Conservation (phyloP, 306 rosid genomes). For the Nissolia schottii region DNA sequence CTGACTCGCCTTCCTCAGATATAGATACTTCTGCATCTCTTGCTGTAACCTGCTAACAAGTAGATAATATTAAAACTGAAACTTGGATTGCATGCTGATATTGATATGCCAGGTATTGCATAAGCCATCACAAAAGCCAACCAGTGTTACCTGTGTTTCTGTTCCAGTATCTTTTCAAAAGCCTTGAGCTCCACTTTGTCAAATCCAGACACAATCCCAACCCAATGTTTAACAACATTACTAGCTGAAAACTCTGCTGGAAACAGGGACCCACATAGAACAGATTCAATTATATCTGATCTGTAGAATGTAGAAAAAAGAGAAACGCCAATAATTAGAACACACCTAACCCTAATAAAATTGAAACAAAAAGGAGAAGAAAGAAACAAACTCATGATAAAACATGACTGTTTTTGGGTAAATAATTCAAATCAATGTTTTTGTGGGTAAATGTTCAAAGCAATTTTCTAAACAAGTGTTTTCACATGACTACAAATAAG, state of each 20-base stretch:
- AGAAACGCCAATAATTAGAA: conserved; percentile 13
- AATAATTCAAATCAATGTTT: too few relatives aligned
- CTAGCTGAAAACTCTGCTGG: conserved; percentile 63
- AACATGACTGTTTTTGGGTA: neutral
- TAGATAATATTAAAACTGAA: conserved; percentile 40
- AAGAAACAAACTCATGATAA: neutral
- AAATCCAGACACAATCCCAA: conserved; percentile 64
- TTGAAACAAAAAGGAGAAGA: neutral
- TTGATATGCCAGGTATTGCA: conserved; percentile 13
- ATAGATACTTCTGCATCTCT: conserved; percentile 94
- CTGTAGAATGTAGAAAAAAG: conserved; percentile 46
- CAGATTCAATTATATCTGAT: conserved; percentile 82
- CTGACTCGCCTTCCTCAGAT: conserved; percentile 70
- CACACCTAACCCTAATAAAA: neutral
- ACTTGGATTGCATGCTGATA: conserved; percentile 32
- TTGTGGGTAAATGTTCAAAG: too few relatives aligned
- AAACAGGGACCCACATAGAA: conserved; percentile 76
- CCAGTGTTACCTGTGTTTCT: conserved; percentile 79
- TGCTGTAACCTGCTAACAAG: conserved; percentile 80
- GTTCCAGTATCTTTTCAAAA: conserved; percentile 93
- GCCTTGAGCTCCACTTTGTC: conserved; percentile 97
- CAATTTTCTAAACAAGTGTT: neutral
- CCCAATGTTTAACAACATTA: conserved; percentile 77
- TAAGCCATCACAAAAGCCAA: conserved; percentile 16
- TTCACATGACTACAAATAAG: neutral